Evolutionary conservation across 768 basidiomycete genomes (phyloP), one percentile per base, ranked within the genome.

Genomic region (Pholiota conissans): DNA sequence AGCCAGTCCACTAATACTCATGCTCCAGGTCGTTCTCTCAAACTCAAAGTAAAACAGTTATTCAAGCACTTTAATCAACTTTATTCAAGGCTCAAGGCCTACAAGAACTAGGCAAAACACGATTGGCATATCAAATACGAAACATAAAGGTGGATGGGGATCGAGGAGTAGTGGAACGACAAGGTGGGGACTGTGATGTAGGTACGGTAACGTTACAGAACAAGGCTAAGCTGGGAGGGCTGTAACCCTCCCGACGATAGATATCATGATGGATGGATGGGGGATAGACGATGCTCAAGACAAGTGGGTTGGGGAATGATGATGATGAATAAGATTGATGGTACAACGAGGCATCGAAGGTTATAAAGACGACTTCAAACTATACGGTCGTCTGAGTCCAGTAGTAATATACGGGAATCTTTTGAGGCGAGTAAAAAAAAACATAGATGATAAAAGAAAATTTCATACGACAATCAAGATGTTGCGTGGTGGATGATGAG

Each of bases 231-330:
- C n/a, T n/a, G n/a, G 40, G 20, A n/a, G 6, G 40, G 40, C 40
- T 1, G 40, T 18, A 40, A 20, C 16, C 39, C 16, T n/a, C 6
- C 42, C 20, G 18, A 10, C 22, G 42, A 45, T 45, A 45, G 42
- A 53, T 28, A 30, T 5, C 20, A 24, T 3, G 20, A 16, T 26
- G 29, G 47, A 48, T 48, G 32, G 48, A 49, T 49, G 34, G 61
- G 77, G 76, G 78, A 57, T 81, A 78, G 80, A 83, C 83, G 76
- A 74, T 80, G 74, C 79, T 81, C 49, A 40, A 45, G 13, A 28
- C 79, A 78, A 83, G 71, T 80, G 79, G 69, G 65, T 50, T 61
- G 62, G 70, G 76, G 73, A 71, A 67, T 68, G 71, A 62, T 70
- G 67, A 62, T 67, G 65, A 47, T 62, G 65, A 24, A 11, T 7